These are phyloP conservation scores for Eucalyptus virginea DNA, from an alignment of 345 rosid genomes.

Conservation along the genomic window DNA sequence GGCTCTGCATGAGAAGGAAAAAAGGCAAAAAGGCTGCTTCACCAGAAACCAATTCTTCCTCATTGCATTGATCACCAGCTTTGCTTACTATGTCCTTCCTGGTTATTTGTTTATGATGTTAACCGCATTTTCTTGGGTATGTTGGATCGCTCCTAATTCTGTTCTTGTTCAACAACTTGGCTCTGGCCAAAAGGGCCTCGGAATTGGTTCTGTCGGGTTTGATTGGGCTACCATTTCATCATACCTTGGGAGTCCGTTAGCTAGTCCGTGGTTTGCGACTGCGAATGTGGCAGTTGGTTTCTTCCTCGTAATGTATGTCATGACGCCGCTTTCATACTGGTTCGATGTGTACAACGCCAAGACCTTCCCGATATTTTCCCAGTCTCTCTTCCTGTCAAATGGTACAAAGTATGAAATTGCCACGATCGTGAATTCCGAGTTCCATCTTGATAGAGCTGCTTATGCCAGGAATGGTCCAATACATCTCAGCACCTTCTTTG, in stretches of 20 bases:
- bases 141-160: constrained; percentile 65
- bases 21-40: constrained; percentile 29
- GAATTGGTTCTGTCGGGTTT: constrained; percentile 59
- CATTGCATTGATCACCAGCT: constrained; percentile 39
- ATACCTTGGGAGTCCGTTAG: constrained; percentile 73
- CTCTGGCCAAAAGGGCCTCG: constrained; percentile 64
- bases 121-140: constrained; percentile 68
- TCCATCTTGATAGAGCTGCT: constrained; percentile 39
- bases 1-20: constrained; percentile 61
- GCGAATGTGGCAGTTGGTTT: constrained; percentile 56
- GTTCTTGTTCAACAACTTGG: constrained; percentile 62
- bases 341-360: constrained; percentile 49
- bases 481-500: constrained; percentile 64
- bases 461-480: constrained; percentile 40
- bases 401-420: constrained; percentile 45
- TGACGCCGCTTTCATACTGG: constrained; percentile 62
- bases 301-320: constrained; percentile 41
- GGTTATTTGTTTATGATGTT: constrained; percentile 41
- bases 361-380: constrained; percentile 54
- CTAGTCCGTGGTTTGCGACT: constrained; percentile 78
- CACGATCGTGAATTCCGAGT: constrained; percentile 35
- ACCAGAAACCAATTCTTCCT: constrained; percentile 59
- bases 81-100: constrained; percentile 55
- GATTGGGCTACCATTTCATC: constrained; percentile 72
- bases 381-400: constrained; percentile 27